Evolutionary conservation across 306 rosid species (phyloP).

Genomic region (Pterocarpus santalinus): DNA sequence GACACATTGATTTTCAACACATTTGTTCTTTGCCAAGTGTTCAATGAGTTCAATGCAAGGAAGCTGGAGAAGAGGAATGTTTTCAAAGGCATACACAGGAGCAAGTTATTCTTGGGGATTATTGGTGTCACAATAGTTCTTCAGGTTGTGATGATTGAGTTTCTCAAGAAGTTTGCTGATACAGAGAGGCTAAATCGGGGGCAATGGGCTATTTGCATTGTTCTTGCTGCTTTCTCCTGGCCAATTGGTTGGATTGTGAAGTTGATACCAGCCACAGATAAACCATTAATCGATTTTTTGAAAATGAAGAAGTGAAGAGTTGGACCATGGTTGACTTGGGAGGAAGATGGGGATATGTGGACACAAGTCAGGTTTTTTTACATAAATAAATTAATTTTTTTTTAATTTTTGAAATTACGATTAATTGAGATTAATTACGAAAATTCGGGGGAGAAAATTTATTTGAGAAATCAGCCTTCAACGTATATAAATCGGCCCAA

Average conservation of each 20-base stretch:
- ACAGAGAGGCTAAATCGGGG: conserved; percentile 51
- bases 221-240: conserved; percentile 47
- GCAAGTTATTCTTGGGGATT: conserved; percentile 49
- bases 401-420: too few species aligned
- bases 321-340: too few species aligned
- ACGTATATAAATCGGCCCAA: too few species aligned
- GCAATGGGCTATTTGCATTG: conserved; percentile 45
- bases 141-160: conserved; percentile 56
- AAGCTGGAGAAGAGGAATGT: conserved; percentile 52
- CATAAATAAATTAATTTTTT: too few species aligned
- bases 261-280: conserved; percentile 50
- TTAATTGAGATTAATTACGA: too few species aligned
- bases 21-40: conserved; percentile 55
- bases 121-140: conserved; percentile 45
- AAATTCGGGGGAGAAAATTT: too few species aligned
- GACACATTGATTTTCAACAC: conserved; percentile 55
- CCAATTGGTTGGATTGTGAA: conserved; percentile 54
- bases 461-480: too few species aligned
- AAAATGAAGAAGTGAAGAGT: conserved; percentile 13
- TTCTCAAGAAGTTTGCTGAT: conserved; percentile 53
- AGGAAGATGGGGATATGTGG: too few species aligned
- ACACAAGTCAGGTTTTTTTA: too few species aligned
- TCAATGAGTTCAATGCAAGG: conserved; percentile 54
- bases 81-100: conserved; percentile 44
- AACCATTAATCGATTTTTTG: conserved; percentile 36